Evolutionary conservation across 257 asterid genomes (phyloP), one percentile per base, ranked within the genome.

Genomic region (Coffea eugenioides): DNA sequence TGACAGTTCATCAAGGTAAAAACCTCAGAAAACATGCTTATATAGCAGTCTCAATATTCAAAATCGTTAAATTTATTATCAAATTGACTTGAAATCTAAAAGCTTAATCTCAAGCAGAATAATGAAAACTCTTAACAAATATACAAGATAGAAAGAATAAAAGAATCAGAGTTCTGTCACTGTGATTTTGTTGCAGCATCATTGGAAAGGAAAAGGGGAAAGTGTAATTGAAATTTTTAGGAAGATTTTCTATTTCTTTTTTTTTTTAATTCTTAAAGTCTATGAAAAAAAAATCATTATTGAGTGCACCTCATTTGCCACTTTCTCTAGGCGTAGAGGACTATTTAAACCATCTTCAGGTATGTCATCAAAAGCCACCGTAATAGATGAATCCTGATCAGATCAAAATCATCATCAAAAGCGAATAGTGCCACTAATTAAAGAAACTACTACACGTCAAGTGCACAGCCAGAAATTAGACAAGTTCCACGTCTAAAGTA

Each of bases 281-380:
- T 64, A 64, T 64, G 4, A 64, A 21, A 64, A 64, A 46, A 9
- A 46, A 46, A 46, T 61, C 57, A 46, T 73, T 48, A 16, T 27
- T 79, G 56, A 80, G 43, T 23, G 68, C 90, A 95, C 98, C 99
- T 95, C 99, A 83, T 95, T 95, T 77, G 98, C 97, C 82, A 95
- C 75, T 85, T 91, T 93, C 85, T 93, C 97, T 77, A 95, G 95
- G 84, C 98, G 97, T 73, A 95, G 84, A 79, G 98, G 97, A 76
- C 83, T 88, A 84, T 92, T 92, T 83, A 95, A 72, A 78, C 99
- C 98, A 84, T 95, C 98, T 87, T 95, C 98, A 46, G 98, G 98
- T 82, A 95, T 82, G 81, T 95, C 99, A 85, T 92, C 99, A 78
- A 93, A 95, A 78, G 93, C 98, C 84, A 93, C 96, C 61, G 94